phyloP scores from a whole-genome alignment of 2,329 filamentous ascomycete genomes.

The Phaeophleospora eucalypticola region DNA sequence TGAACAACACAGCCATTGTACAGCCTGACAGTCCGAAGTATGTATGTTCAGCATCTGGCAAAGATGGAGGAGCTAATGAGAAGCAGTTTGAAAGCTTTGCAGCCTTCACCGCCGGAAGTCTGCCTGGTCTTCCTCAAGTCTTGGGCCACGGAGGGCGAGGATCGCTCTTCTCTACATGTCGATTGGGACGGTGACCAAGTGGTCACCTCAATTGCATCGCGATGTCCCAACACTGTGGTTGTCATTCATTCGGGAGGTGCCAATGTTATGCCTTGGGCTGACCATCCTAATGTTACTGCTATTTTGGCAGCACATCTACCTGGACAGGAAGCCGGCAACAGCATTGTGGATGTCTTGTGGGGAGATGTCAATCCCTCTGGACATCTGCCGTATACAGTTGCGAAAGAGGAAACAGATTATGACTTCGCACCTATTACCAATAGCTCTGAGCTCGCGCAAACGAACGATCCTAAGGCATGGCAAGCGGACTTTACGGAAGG shows the following conservation, averaged over 20 bases:
- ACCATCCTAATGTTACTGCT: slow-evolving; percentile 59
- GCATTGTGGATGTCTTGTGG: slow-evolving; percentile 57
- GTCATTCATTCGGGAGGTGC: slow-evolving; percentile 58
- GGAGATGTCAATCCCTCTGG: slow-evolving; percentile 63
- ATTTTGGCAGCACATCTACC: slow-evolving; percentile 78
- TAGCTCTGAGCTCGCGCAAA: slow-evolving; percentile 31
- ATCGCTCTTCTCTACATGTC: slow-evolving; percentile 38
- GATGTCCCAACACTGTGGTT: slow-evolving; percentile 60
- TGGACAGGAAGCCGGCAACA: slow-evolving; percentile 79
- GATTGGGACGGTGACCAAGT: slow-evolving; percentile 42
- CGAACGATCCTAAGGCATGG: slow-evolving; percentile 39
- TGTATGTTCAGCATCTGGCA: no score
- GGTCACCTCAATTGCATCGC: slow-evolving; percentile 44
- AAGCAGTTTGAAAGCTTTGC: no score
- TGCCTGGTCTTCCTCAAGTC: slow-evolving; percentile 59
- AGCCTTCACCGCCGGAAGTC: slow-evolving; percentile 45
- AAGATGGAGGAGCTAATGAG: no score
- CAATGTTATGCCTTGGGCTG: slow-evolving; percentile 40
- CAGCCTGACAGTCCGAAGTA: no score
- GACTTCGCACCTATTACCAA: slow-evolving; percentile 35
- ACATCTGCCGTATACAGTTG: slow-evolving; percentile 81
- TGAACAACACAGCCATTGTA: slow-evolving; percentile 41
- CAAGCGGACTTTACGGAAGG: slow-evolving; percentile 51
- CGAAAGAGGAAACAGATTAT: slow-evolving; percentile 52
- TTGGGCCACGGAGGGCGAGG: slow-evolving; percentile 45